These are phyloP conservation scores for Rhizoclosmatium globosum DNA, from an alignment of 192 early-diverging fungal species.

Conservation along the genomic window DNA sequence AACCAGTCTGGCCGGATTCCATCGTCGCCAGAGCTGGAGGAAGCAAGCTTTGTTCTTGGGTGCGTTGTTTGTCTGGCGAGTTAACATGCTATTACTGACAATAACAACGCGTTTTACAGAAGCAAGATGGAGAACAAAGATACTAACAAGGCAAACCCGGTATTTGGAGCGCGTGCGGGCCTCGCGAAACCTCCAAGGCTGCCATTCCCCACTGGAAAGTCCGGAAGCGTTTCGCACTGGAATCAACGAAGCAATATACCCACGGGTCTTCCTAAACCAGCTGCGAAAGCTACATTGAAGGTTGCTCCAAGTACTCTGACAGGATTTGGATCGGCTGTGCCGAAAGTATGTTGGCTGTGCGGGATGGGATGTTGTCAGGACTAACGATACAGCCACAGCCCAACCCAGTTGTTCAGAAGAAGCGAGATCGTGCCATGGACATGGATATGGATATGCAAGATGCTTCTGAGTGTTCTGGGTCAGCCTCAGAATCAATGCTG, in stretches of 20 bases:
- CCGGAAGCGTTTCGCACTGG: not conserved
- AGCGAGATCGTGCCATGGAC: not conserved
- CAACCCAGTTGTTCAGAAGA: not conserved
- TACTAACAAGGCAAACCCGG: not conserved
- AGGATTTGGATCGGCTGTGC: too few relatives aligned
- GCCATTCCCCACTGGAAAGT: constrained; percentile 14
- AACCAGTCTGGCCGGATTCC: not conserved
- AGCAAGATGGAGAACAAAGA: too few relatives aligned
- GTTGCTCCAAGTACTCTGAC: too few relatives aligned
- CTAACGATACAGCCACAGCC: too few relatives aligned
- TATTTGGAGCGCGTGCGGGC: not conserved
- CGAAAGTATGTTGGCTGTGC: too few relatives aligned
- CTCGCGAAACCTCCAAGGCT: constrained; percentile 7
- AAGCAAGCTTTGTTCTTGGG: not conserved
- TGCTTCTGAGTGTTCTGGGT: too few relatives aligned
- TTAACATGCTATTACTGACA: too few relatives aligned
- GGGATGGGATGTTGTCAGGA: too few relatives aligned
- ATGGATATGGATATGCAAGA: not conserved
- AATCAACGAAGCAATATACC: not conserved
- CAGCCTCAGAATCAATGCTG: too few relatives aligned
- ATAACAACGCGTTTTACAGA: too few relatives aligned
- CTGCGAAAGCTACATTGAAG: not conserved
- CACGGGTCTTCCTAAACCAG: not conserved
- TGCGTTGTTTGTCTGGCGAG: not conserved
- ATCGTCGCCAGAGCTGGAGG: not conserved